Conservation (phyloP, 202 grass and related monocot species). For the Saccharum hybrid region DNA sequence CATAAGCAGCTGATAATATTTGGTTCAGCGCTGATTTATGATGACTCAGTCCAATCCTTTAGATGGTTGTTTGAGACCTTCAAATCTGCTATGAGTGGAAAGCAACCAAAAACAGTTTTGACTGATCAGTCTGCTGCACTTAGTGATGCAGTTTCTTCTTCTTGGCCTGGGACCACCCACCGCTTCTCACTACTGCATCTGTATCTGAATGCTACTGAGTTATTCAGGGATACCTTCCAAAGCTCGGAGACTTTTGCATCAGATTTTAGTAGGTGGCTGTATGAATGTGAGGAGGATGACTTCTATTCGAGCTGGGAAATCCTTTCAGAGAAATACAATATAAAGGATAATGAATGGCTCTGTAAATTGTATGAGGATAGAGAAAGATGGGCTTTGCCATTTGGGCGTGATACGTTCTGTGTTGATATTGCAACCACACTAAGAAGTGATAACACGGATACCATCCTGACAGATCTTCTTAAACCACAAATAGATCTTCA, state of each 20-base stretch:
- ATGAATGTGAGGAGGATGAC: conserved; percentile 64
- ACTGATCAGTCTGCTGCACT: conserved; percentile 57
- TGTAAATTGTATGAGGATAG: conserved; percentile 69
- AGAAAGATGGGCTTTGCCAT: conserved; percentile 79
- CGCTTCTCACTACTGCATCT: conserved; percentile 69
- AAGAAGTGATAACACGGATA: conserved; percentile 58
- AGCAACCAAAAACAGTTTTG: conserved; percentile 80
- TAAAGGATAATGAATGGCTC: conserved; percentile 87
- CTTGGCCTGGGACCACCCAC: conserved; percentile 65
- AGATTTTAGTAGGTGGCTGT: conserved; percentile 72
- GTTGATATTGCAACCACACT: conserved; percentile 69
- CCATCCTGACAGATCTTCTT: conserved; percentile 60
- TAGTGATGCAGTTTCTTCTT: conserved; percentile 58
- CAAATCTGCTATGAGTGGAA: conserved; percentile 76
- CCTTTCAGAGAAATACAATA: conserved; percentile 69
- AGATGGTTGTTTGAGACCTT: conserved; percentile 86
- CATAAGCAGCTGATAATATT: conserved; percentile 81
- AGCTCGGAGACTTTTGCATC: conserved; percentile 57
- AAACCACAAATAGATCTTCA: conserved; percentile 66
- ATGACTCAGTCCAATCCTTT: conserved; percentile 75
- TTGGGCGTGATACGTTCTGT: conserved; percentile 64
- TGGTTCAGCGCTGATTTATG: conserved; percentile 68
- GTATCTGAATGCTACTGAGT: conserved; percentile 60
- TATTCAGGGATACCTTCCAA: conserved; percentile 63
- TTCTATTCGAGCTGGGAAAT: conserved; percentile 69